Percentiles rank a stretch among this genome's conserved stretches.
Conservation (phyloP, 345 rosid genomes). For the rapeseed (Brassica napus) region Da-Ae NC_063438.1:23364501-23365000, state of each 20-base stretch:
- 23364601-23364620: neutral
- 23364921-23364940: constrained; percentile 29
- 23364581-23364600: too few relatives aligned
- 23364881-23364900: constrained; percentile 9
- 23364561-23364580: too few relatives aligned
- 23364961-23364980: constrained; percentile 30
- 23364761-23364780: constrained; percentile 29
- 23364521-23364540: too few relatives aligned
- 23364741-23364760: neutral
- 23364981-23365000: constrained; percentile 42
- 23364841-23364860: constrained; percentile 29
- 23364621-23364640: neutral
- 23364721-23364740: too few relatives aligned
- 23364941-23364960: constrained; percentile 18
- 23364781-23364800: constrained; percentile 28
- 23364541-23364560: too few relatives aligned
- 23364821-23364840: constrained; percentile 31
- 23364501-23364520: too few relatives aligned
- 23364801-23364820: constrained; percentile 20
- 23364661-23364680: neutral
- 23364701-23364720: neutral
- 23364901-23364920: constrained; percentile 3
- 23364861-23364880: constrained; percentile 21
- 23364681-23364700: constrained; percentile 14
- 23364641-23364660: neutral